Evolutionary conservation across 1,284 basidiomycete species (phyloP).

Genomic region (Puccinia novopanici): DNA sequence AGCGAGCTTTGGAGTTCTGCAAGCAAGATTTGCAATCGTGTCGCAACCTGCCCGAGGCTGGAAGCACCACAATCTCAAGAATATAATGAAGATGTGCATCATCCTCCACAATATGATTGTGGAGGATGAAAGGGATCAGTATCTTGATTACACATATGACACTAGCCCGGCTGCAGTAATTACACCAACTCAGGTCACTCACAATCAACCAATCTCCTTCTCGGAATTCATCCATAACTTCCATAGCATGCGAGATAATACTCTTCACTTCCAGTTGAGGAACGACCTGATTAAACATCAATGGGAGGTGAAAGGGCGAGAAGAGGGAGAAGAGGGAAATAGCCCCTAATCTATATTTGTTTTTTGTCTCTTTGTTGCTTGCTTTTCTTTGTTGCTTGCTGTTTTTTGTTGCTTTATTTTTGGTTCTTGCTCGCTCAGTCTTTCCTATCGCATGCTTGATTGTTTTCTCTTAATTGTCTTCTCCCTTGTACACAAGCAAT

Average conservation of each 20-base stretch:
- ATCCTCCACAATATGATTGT: no score
- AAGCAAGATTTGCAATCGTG: conserved; percentile 17
- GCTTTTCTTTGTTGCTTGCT: no score
- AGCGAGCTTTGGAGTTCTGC: conserved; percentile 26
- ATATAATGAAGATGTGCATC: conserved; percentile 21
- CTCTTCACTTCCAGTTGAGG: neutral
- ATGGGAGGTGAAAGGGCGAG: neutral
- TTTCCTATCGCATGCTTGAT: no score
- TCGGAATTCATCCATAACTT: neutral
- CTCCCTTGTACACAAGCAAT: no score
- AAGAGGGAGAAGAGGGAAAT: neutral
- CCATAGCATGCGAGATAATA: neutral
- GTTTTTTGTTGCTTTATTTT: no score
- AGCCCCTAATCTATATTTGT: no score
- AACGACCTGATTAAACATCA: neutral
- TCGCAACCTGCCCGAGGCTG: neutral
- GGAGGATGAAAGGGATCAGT: neutral
- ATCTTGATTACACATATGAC: neutral
- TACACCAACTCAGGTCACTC: neutral
- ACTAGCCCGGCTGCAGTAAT: neutral
- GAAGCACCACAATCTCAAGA: neutral
- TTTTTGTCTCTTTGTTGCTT: no score
- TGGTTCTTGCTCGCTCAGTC: no score
- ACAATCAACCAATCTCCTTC: neutral
- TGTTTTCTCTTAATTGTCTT: no score